Base-by-base conservation (phyloP, 441 rosid genomes). In the Brassica hybrid region DNA sequence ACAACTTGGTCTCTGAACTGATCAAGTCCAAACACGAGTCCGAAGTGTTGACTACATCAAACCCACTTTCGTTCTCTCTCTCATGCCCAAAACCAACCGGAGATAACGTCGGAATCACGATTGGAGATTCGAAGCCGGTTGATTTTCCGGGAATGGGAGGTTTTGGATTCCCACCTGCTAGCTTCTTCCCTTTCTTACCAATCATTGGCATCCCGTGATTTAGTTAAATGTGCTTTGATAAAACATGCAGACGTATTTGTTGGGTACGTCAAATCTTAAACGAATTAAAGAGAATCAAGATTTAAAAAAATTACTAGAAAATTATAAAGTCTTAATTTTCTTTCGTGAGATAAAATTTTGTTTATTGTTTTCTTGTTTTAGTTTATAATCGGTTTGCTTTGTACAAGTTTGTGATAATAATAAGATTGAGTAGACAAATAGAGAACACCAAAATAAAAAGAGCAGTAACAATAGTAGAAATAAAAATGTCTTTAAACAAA, bases 161-260 rank as follows among this genome's bases (percentile, higher is more conserved):
- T 16, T 80, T 75, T 25, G 83, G 79, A 50, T 75, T 75, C 58
- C 83, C 83, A 36, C 83, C 79, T 17, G 63, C 7, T 19, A 75
- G 79, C 60, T 65, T 75, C 60, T 71, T 80, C 27, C 83, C 83
- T 8, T 80, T 80, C 66, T 0, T 80, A 18, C 79, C 79, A 65
- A 80, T 80, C 76, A 80, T 80, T 70, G 83, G 83, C 3, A 80
- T 80, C 27, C 83, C 82, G 34, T 75, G 50, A 74, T 68, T 73
- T 67, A 1, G 0, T 50, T 12, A 7, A 23, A 48, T 38, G 70
- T 17, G 60, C 25, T 34, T 67, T 59, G 38, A 48, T 12, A 67
- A 72, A 36, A 48, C 43, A 23, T 50, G 14, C 48, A 72, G 71
- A 50, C 36, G 56, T 63, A 54, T 56, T n/a, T 50, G 9, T 6